A percentile compares a stretch with the other conserved stretches of the same genome.
Evolutionary conservation across 2,329 filamentous ascomycete species (phyloP).

Genomic region (Fusarium albidum): DNA sequence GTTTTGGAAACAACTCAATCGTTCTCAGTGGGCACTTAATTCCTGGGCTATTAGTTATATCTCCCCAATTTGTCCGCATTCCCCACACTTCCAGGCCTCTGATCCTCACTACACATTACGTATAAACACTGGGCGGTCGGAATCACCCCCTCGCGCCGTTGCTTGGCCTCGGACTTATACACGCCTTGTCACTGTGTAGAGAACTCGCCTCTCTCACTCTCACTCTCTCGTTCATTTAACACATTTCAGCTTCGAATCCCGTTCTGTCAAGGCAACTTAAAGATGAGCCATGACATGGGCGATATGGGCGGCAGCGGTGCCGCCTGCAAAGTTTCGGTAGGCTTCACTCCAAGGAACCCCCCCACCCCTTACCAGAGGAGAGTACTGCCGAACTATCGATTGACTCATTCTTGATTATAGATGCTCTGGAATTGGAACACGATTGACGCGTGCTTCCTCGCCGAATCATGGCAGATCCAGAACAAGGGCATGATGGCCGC

Average conservation of each 20-base stretch:
- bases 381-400: neutral
- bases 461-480: slow-evolving; percentile 74
- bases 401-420: slow-evolving; percentile 49
- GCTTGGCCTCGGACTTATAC: neutral
- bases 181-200: neutral
- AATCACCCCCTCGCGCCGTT: neutral
- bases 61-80: slow-evolving; percentile 14
- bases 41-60: slow-evolving; percentile 21
- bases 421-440: slow-evolving; percentile 85
- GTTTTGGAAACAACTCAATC: slow-evolving; percentile 36
- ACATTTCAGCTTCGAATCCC: neutral
- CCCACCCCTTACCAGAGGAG: too few species aligned
- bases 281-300: slow-evolving; percentile 32
- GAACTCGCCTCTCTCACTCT: neutral
- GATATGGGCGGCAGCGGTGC: slow-evolving; percentile 25
- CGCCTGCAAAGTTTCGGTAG: slow-evolving; percentile 46
- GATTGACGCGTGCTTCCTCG: slow-evolving; percentile 76
- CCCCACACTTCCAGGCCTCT: slow-evolving; percentile 1
- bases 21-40: slow-evolving; percentile 28
- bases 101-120: neutral
- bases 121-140: slow-evolving; percentile 6
- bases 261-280: slow-evolving; percentile 1
- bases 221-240: neutral
- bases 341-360: slow-evolving; percentile 2
- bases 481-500: slow-evolving; percentile 77